Evolutionary conservation across 148 eudicot genomes (phyloP), one percentile per base, ranked within the genome.

Genomic region (Dysphania ambrosioides): DNA sequence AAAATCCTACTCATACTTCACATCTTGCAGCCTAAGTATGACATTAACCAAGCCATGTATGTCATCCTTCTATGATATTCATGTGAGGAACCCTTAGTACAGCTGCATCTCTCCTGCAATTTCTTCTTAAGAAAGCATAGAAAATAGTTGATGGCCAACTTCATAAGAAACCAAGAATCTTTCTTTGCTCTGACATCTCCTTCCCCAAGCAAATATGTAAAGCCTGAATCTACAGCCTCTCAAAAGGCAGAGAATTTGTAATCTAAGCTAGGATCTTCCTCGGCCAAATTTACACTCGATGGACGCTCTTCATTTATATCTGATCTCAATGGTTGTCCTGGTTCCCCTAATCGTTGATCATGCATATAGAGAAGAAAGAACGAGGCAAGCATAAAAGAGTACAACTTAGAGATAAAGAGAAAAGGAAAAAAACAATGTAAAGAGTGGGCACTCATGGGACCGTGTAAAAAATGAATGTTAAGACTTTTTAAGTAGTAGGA

Each of bases 21-120:
- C n/a, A n/a, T n/a, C n/a, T n/a, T n/a, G n/a, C n/a, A n/a, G n/a
- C n/a, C n/a, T n/a, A n/a, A n/a, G n/a, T n/a, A n/a, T n/a, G n/a
- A n/a, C n/a, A n/a, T n/a, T n/a, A n/a, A n/a, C n/a, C 67, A 80
- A 12, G 75, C 83, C 83, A 88, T 93, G 83, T 95, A 90, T 19
- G 93, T 90, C 87, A 88, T 92, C 55, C 90, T 78, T 87, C 91
- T 35, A 95, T 88, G 74, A 95, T 81, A 66, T 89, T 90, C 86
- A 86, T 92, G 61, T 92, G 99, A 72, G 99, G 99, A 59, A 92
- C 97, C 67, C 79, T 88, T 82, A 95, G 62, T 18, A 86, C 86
- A 32, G 99, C 96, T 15, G 89, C 88, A 32, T 96, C 97, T 6
- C 94, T 92, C 70, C 99, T 86, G 83, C 99, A 95, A 36, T 95